Evolutionary conservation across 768 basidiomycete species (phyloP), one percentile per base, ranked within the genome.

Genomic region (Glaciozyma antarctica): DNA sequence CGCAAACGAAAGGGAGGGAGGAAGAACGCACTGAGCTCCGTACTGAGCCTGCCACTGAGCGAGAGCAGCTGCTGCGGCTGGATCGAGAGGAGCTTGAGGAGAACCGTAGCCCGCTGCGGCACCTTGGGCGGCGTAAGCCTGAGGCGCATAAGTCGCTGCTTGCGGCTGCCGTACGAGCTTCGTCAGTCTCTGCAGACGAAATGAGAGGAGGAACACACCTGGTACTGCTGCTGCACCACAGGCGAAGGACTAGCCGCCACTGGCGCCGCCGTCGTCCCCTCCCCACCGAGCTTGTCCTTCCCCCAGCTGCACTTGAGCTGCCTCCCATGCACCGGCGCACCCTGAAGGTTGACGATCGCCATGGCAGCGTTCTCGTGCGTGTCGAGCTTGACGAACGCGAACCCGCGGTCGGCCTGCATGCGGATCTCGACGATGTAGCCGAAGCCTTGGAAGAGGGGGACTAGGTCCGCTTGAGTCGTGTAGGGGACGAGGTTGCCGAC

Each of bases 221-320:
- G 7, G 19, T 53, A 52, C 61, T 48, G 41, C 2, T 26, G 54
- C 38, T 41, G 38, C 38, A 41, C 38, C 38, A 41, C 38, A 2
- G 38, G 38, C 38, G 38, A 41, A 6, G 38, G 12, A 41, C 38
- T 41, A 5, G 38, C 38, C 38, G 13, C 38, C 10, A 48, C 47
- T 22, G 47, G 47, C 47, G 19, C 21, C 28, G 32, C 53, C 22
- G 30, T 30, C 9, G 24, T 30, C 16, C 52, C 52, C 10, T 19
- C 52, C 26, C 16, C 52, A 30, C 30, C 28, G 32, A 19, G 28
- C 49, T 63, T 58, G 76, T 97, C 94, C 78, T 97, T 98, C 63
- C 95, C 95, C 95, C 95, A 99, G 73, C 90, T 91, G 78, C 90
- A 94, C 79, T 97, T 98, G 81, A 98, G 90, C 12, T 93, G 91